These are phyloP conservation scores for Agaricus blazei DNA, from an alignment of 768 basidiomycete genomes.

Conservation along the genomic window DNA sequence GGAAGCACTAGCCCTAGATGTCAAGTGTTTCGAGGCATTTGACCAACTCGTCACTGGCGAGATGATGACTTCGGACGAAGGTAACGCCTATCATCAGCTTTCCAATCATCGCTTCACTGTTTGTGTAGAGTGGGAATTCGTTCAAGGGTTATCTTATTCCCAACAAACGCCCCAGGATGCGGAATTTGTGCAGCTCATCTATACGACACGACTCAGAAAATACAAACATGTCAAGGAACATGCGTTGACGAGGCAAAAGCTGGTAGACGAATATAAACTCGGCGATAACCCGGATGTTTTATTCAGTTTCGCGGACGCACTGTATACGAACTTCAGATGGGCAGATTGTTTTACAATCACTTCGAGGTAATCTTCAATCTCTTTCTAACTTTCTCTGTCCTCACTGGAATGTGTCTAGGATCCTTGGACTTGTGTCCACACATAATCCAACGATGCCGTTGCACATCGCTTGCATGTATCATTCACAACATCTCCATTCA, in stretches of 20 bases:
- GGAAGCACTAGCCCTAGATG: constrained; percentile 91
- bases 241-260: constrained; percentile 66
- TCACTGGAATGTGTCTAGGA: constrained; percentile 40
- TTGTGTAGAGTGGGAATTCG: constrained; percentile 88
- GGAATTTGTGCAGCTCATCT: constrained; percentile 88
- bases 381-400: neutral
- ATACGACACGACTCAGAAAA: constrained; percentile 88
- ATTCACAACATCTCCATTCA: constrained; percentile 86
- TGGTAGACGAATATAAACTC: constrained; percentile 79
- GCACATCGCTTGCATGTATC: constrained; percentile 98
- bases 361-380: constrained; percentile 45
- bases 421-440: constrained; percentile 76
- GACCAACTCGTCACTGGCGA: constrained; percentile 85
- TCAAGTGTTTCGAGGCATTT: constrained; percentile 96
- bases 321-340: constrained; percentile 87
- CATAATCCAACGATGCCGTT: constrained; percentile 89
- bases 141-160: constrained; percentile 76
- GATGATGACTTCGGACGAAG: constrained; percentile 96
- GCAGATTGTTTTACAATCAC: constrained; percentile 93
- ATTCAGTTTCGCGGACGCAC: constrained; percentile 83
- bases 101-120: neutral
- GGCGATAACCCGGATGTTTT: constrained; percentile 92
- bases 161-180: constrained; percentile 87
- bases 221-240: constrained; percentile 84
- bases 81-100: constrained; percentile 33